phyloP scores from a whole-genome alignment of 768 basidiomycete species.

The Boletus patriciae region DNA sequence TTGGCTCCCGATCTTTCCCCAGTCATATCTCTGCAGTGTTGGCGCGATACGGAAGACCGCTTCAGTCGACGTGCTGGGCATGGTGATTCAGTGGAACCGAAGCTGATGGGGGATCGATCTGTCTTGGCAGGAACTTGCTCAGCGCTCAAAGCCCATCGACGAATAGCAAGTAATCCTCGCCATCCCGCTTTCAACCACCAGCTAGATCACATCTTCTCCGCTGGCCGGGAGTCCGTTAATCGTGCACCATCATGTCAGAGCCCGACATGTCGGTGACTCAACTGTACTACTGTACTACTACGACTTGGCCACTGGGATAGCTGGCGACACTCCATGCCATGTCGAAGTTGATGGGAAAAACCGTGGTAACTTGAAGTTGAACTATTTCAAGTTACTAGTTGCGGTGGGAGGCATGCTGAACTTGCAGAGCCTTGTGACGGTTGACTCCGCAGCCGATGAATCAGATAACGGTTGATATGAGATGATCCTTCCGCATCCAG shows the following conservation, averaged over 20 bases:
- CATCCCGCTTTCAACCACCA: too few species aligned
- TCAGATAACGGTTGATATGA: conserved; percentile 27
- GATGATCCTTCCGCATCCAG: conserved; percentile 12
- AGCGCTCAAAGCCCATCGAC: background rate
- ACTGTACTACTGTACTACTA: background rate
- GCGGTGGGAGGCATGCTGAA: too few species aligned
- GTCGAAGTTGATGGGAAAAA: background rate
- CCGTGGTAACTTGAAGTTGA: background rate
- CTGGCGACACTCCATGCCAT: background rate
- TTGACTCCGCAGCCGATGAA: conserved; percentile 15
- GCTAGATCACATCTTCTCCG: too few species aligned
- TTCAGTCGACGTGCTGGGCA: conserved; percentile 25
- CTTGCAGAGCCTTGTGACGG: too few species aligned
- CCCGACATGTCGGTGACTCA: too few species aligned
- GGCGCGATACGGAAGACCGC: conserved; percentile 78
- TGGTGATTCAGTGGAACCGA: conserved; percentile 7
- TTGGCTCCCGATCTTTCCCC: conserved; percentile 81
- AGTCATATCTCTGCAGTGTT: conserved; percentile 89
- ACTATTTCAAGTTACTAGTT: background rate
- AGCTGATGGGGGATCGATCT: background rate
- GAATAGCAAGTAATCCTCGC: too few species aligned
- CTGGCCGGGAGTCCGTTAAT: too few species aligned
- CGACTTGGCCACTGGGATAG: background rate
- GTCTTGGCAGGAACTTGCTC: background rate
- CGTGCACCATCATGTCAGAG: too few species aligned